Evolutionary conservation across 2,329 filamentous ascomycete species (phyloP).

Genomic region (Monilinia aucupariae): DNA sequence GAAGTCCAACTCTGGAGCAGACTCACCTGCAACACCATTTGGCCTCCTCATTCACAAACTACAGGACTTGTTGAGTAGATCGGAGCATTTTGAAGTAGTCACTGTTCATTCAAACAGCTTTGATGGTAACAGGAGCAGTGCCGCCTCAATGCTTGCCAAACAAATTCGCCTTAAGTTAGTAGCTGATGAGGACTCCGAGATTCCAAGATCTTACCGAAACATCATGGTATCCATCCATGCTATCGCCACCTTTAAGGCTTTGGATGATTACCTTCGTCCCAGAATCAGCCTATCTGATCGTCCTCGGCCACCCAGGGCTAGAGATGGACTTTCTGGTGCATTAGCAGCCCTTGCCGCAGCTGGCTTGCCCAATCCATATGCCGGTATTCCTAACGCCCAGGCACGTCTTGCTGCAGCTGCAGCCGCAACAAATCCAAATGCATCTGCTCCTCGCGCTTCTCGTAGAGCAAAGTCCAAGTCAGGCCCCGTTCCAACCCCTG

Average conservation of each 20-base stretch:
- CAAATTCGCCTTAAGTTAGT: constrained; percentile 85
- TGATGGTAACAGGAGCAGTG: constrained; percentile 83
- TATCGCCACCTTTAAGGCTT: constrained; percentile 92
- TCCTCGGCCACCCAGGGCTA: constrained; percentile 53
- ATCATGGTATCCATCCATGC: constrained; percentile 99
- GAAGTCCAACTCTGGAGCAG: constrained; percentile 54
- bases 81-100: constrained; percentile 95
- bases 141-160: constrained; percentile 92
- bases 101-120: constrained; percentile 91
- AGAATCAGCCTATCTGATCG: constrained; percentile 78
- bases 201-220: constrained; percentile 80
- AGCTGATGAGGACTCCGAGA: constrained; percentile 84
- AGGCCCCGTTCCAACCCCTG: constrained; percentile 39
- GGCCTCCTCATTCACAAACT: constrained; percentile 89
- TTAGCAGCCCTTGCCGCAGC: constrained; percentile 74
- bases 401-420: constrained; percentile 29
- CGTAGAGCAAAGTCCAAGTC: constrained; percentile 43
- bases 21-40: constrained; percentile 76
- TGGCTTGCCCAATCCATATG: constrained; percentile 49
- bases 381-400: constrained; percentile 30
- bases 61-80: constrained; percentile 90
- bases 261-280: constrained; percentile 92
- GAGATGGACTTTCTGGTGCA: constrained; percentile 59
- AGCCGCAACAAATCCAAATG: constrained; percentile 37
- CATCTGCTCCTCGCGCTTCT: constrained; percentile 35